phyloP scores from a whole-genome alignment of 202 grass and related monocot species.

The Elaeis oleifera region DNA sequence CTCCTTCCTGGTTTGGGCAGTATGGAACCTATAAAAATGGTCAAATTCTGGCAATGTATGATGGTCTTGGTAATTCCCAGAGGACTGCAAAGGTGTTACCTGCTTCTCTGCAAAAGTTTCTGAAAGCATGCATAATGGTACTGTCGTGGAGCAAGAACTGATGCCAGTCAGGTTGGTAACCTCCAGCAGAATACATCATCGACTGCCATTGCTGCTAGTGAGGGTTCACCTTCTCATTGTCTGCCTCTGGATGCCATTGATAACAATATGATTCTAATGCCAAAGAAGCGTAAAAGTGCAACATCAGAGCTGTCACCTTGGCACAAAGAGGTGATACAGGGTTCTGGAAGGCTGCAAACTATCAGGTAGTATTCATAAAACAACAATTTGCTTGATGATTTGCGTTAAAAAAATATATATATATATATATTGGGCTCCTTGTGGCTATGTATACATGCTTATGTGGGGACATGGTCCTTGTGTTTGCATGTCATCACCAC shows the following conservation, averaged over 20 bases:
- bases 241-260: not conserved
- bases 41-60: no score
- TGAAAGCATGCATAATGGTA: no score
- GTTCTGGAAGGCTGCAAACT: constrained; percentile 5
- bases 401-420: not conserved
- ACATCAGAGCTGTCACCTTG: constrained; percentile 13
- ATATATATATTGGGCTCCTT: not conserved
- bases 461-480: no score
- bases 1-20: no score
- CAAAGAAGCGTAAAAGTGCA: constrained; percentile 21
- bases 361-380: constrained; percentile 18
- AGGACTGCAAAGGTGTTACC: no score
- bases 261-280: not conserved
- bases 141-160: no score
- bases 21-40: no score
- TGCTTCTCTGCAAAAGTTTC: no score
- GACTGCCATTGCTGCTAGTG: constrained; percentile 2
- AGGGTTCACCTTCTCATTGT: constrained; percentile 1
- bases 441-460: not conserved
- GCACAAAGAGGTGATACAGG: constrained; percentile 11
- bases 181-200: constrained; percentile 8
- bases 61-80: no score
- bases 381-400: not conserved
- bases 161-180: no score
- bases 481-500: no score